Evolutionary conservation across 2,329 filamentous ascomycete species (phyloP).

Genomic region (Niveomyces coronatus): DNA sequence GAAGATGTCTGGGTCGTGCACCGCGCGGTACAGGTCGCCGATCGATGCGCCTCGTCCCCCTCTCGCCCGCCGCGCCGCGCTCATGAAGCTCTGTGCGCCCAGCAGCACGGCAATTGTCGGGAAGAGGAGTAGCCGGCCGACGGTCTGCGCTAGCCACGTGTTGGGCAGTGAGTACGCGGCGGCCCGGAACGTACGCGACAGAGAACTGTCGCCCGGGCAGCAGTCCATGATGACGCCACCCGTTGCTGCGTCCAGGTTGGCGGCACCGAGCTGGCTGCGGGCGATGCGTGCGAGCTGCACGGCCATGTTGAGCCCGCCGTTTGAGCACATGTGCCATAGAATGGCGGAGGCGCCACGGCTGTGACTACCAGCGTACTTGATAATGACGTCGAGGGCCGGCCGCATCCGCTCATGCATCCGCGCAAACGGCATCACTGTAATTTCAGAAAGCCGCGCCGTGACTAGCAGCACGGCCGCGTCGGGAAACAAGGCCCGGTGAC

Average conservation of each 20-base stretch:
- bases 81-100: conserved; percentile 2
- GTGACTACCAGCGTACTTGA: not conserved
- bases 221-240: conserved; percentile 9
- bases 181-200: conserved; percentile 1
- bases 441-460: conserved; percentile 7
- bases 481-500: conserved; percentile 1
- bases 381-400: conserved; percentile 6
- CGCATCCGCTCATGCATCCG: conserved; percentile 7
- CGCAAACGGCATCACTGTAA: conserved; percentile 8
- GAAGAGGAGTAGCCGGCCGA: conserved; percentile 6
- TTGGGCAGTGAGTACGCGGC: conserved; percentile 7
- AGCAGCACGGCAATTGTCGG: conserved; percentile 6
- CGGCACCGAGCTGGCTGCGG: not conserved
- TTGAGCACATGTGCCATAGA: conserved; percentile 9
- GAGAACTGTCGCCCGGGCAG: conserved; percentile 6
- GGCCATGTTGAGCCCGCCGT: conserved; percentile 9
- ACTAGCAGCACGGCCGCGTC: conserved; percentile 7
- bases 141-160: conserved; percentile 1
- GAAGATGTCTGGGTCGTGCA: conserved; percentile 1
- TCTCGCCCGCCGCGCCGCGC: not conserved
- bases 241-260: not conserved
- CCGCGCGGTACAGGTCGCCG: conserved; percentile 2
- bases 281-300: conserved; percentile 8
- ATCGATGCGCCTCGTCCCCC: conserved; percentile 2
- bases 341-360: not conserved